Conservation (phyloP, 2,329 filamentous ascomycete genomes). For the Trichoderma harzianum region DNA sequence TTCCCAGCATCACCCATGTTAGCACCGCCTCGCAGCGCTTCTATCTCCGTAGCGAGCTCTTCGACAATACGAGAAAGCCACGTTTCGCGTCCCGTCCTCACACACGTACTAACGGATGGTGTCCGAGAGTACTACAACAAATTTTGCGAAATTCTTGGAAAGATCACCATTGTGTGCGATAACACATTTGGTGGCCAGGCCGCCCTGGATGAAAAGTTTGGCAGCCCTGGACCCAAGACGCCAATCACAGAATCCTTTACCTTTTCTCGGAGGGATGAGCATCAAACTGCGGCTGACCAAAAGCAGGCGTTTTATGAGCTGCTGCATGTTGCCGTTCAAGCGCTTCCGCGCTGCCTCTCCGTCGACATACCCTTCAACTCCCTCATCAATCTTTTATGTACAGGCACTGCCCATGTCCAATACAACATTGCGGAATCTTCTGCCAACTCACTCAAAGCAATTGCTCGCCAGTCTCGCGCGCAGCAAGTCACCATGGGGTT, state of each 20-base stretch:
- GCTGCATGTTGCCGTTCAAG: constrained; percentile 91
- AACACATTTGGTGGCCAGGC: constrained; percentile 96
- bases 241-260: constrained; percentile 93
- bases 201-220: constrained; percentile 92
- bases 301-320: constrained; percentile 95
- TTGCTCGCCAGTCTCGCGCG: constrained; percentile 87
- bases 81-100: constrained; percentile 62
- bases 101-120: constrained; percentile 65
- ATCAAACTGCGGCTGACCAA: constrained; percentile 68
- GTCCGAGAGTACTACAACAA: constrained; percentile 81
- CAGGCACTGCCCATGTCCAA: constrained; percentile 93
- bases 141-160: constrained; percentile 92
- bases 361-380: constrained; percentile 89
- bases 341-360: constrained; percentile 88
- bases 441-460: constrained; percentile 88
- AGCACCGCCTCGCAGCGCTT: constrained; percentile 33
- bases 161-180: constrained; percentile 94
- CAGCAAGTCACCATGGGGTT: constrained; percentile 97
- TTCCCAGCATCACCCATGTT: constrained; percentile 50
- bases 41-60: constrained; percentile 26
- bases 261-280: constrained; percentile 80
- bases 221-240: constrained; percentile 81
- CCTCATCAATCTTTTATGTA: constrained; percentile 90
- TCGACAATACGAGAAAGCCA: constrained; percentile 56
- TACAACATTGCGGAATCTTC: constrained; percentile 89